Evolutionary conservation across 495 filamentous ascomycete genomes (phyloP).

Genomic region (Xylaria bambusicola): DNA sequence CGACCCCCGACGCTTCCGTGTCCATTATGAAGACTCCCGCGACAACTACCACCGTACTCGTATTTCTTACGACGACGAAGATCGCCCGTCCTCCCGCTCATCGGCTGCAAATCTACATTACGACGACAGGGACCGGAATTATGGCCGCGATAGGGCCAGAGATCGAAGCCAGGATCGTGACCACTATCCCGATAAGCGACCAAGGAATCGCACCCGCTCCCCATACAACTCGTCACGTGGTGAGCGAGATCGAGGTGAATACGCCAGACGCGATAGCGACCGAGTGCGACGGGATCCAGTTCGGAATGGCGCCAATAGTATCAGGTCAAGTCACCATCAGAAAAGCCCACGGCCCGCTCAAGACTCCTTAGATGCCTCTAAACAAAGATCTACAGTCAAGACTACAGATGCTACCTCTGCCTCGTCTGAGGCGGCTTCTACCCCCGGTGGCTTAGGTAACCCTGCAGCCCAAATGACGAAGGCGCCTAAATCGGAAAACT

Average conservation of each 20-base stretch:
- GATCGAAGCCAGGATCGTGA: conserved; percentile 35
- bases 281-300: conserved; percentile 27
- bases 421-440: conserved; percentile 67
- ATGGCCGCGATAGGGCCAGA: conserved; percentile 25
- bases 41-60: conserved; percentile 48
- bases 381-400: conserved; percentile 32
- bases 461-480: conserved; percentile 18
- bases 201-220: conserved; percentile 69
- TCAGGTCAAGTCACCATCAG: conserved; percentile 28
- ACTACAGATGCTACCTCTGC: conserved; percentile 37
- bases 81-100: conserved; percentile 56
- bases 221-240: conserved; percentile 48
- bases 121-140: conserved; percentile 53
- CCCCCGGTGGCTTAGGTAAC: conserved; percentile 59
- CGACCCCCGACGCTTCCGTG: conserved; percentile 60
- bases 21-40: conserved; percentile 59
- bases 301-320: conserved; percentile 19
- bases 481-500: conserved; percentile 33
- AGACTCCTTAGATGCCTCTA: conserved; percentile 27
- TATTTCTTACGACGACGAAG: conserved; percentile 65
- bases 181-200: conserved; percentile 59
- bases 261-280: conserved; percentile 23
- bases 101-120: conserved; percentile 50
- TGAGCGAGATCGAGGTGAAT: conserved; percentile 46
- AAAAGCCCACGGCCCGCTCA: conserved; percentile 20